Base-by-base conservation (phyloP, 805 yeast genomes). In the Osmozyma mogii region DNA sequence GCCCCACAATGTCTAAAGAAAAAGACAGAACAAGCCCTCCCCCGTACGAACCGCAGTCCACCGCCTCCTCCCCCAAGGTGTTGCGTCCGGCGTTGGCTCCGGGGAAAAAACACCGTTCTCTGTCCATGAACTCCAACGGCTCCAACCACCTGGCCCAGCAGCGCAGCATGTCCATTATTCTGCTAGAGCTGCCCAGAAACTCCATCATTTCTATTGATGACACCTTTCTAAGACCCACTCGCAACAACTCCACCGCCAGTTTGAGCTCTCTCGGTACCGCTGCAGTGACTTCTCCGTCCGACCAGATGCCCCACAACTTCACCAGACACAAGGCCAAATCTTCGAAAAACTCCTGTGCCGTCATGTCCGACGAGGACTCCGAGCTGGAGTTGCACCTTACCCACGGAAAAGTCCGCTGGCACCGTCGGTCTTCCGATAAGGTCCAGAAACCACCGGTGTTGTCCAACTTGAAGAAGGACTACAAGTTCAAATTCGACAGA, bases 191-290 rank as follows among this genome's bases (percentile, higher is more conserved):
- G 40, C 65, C 66, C 3, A 45, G 67, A 23, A 62, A 62, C 37
- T 56, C 63, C 16, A 61, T 62, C 10, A 60, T 57, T 4, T 56
- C 63, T 8, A 45, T 56, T 2, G 69, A 62, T 30, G 69, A 62
- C 30, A 38, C 34, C 21, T 35, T 45, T 26, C 27, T 42, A 12
- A 41, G 52, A 17, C 50, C 50, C 16, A 49, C 60, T 2, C 38
- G 68, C 28, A 60, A 58, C 35, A 55, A 56, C 37, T 56, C 64
- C 34, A 40, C 43, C 27, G 41, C 53, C 12, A 44, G 52, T 28
- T 34, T 52, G 23, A 39, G 41, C 11, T 41, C 49, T 7, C 27
- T 47, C 9, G 24, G 24, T n/a, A n/a, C n/a, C n/a, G 32, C 29
- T 9, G 35, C 39, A 6, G 32, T 35, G 10, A 35, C 27, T 7